Evolutionary conservation across 2,329 filamentous ascomycete genomes (phyloP).

Genomic region (Thielaviopsis musarum): DNA sequence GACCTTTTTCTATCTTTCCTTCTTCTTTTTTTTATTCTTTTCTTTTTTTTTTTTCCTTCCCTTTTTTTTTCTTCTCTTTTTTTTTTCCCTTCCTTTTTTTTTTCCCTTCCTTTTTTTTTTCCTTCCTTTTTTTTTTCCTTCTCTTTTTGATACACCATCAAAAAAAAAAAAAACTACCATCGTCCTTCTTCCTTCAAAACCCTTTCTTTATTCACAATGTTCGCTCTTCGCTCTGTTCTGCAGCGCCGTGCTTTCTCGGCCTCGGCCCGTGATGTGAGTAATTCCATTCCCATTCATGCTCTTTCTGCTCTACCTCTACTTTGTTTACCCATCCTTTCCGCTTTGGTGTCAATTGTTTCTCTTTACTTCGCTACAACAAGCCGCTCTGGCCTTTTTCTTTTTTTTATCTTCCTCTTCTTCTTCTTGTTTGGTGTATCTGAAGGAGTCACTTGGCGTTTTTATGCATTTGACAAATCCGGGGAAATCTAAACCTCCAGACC

Average conservation of each 20-base stretch:
- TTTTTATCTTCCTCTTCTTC: too few relatives aligned
- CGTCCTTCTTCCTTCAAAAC: conserved; percentile 14
- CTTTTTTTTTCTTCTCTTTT: conserved; percentile 2
- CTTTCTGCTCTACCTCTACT: neutral
- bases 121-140: neutral
- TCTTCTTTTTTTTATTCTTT: neutral
- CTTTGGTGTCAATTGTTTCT: conserved; percentile 3
- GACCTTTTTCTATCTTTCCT: neutral
- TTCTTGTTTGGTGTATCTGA: neutral
- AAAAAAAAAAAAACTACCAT: too few relatives aligned
- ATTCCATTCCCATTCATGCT: conserved; percentile 12
- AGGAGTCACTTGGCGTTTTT: conserved; percentile 1
- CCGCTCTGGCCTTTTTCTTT: too few relatives aligned
- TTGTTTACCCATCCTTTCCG: neutral
- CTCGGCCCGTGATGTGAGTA: conserved; percentile 53
- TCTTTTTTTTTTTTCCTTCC: neutral
- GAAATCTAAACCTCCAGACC: neutral
- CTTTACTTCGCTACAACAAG: conserved; percentile 5
- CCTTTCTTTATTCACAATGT: conserved; percentile 38
- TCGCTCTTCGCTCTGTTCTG: conserved; percentile 45
- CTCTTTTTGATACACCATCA: neutral
- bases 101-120: neutral
- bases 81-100: neutral
- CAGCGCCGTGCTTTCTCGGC: conserved; percentile 71
- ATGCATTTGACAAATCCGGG: neutral